Conservation (phyloP, 2,329 filamentous ascomycete genomes). For the Lecanoromycetidae sp. region DNA sequence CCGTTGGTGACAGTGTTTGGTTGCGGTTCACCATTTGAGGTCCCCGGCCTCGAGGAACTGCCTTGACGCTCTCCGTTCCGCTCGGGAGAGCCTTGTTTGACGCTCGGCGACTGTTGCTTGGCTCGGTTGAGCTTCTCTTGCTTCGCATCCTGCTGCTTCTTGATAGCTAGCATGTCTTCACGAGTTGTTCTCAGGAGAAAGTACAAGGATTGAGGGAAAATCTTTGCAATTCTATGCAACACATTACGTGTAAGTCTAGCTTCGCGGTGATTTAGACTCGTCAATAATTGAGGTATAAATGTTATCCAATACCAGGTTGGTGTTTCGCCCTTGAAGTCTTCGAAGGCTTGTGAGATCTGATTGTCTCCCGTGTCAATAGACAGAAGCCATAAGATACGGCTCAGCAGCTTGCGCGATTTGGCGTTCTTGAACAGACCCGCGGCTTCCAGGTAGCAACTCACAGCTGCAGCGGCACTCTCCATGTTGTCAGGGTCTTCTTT, state of each 20-base stretch:
- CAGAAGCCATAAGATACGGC: slow-evolving; percentile 86
- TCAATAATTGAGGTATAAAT: slow-evolving; percentile 91
- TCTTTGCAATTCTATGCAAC: slow-evolving; percentile 84
- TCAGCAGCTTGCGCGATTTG: slow-evolving; percentile 87
- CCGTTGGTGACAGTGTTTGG: slow-evolving; percentile 24
- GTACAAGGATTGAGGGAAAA: slow-evolving; percentile 89
- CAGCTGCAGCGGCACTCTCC: slow-evolving; percentile 73
- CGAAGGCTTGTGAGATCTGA: slow-evolving; percentile 72
- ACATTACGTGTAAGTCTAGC: slow-evolving; percentile 76
- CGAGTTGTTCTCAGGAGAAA: slow-evolving; percentile 87
- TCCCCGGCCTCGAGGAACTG: slow-evolving; percentile 23
- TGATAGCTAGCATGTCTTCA: slow-evolving; percentile 86
- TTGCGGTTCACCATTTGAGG: slow-evolving; percentile 17
- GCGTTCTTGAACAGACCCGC: slow-evolving; percentile 94
- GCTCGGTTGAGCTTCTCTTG: slow-evolving; percentile 47
- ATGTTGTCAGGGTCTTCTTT: slow-evolving; percentile 78
- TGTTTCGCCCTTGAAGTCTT: slow-evolving; percentile 93
- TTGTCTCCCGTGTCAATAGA: slow-evolving; percentile 85
- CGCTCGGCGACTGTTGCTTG: slow-evolving; percentile 45
- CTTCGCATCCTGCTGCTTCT: slow-evolving; percentile 65
- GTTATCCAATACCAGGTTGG: slow-evolving; percentile 99
- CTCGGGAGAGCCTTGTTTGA: slow-evolving; percentile 33
- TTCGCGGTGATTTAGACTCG: slow-evolving; percentile 82
- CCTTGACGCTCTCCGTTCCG: slow-evolving; percentile 25
- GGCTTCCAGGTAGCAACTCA: slow-evolving; percentile 93